Evolutionary conservation across 2,329 filamentous ascomycete species (phyloP), one percentile per base, ranked within the genome.

Genomic region (Thermothelomyces thermophilus): DNA sequence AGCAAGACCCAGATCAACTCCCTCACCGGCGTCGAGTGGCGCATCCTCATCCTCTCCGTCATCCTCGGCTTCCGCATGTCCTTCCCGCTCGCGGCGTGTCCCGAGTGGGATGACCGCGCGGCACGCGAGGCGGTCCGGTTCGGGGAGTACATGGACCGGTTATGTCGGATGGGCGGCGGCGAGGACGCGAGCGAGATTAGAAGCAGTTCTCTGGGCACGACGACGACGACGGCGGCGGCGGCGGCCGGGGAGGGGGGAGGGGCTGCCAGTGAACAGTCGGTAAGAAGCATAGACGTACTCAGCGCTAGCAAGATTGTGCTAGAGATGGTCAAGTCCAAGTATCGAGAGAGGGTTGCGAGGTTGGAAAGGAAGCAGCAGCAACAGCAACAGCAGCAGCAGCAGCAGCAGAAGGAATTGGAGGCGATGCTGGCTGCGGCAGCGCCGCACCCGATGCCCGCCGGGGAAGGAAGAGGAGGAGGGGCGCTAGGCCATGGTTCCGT

Each of bases 241-340:
- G 14, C 14, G 30, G 30, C 30, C 9, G 30, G 9, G 30, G 30
- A 10, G 9, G 9, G 14, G 14, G 30, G 9, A 31, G 30, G 9
- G 30, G 30, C n/a, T 31, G 30, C 9, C 9, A 31, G 33, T 16
- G 33, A n/a, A 6, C 33, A 35, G 33, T 6, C 33, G 16, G 66
- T 60, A 36, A 64, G 59, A 34, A 46, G 37, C 20, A 68, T 69
- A 34, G 73, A 77, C 49, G 63, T 72, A 1, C 57, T 72, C 5
- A 68, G 69, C 0, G 76, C 75, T 0, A 69, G 73, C 37, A 67
- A 65, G 39, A 63, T 76, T 7, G 68, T 79, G 28, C 56, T 79
- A 3, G 62, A 63, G 1, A 68, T 75, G 13, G 66, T 79, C 35
- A 70, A 63, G 60, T 59, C 59, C 17, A 78, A 75, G 62, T 78